These are phyloP conservation scores for Xenoacremonium recifei DNA, from an alignment of 2,329 filamentous ascomycete genomes.

Conservation along the genomic window DNA sequence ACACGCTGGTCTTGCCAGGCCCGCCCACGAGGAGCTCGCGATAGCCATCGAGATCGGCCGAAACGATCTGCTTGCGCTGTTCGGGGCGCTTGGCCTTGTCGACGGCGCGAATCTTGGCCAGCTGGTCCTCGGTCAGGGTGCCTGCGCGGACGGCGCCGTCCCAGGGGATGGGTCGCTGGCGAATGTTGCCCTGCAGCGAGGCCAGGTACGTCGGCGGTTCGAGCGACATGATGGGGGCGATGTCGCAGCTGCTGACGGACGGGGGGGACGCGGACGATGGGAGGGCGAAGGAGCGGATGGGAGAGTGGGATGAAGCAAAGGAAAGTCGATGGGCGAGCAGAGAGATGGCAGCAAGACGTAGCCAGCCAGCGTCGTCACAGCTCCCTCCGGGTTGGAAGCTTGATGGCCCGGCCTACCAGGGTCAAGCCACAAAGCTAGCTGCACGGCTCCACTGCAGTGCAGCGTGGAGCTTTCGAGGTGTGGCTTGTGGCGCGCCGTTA, in stretches of 20 bases:
- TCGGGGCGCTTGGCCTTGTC: conserved; percentile 90
- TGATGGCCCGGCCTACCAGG: no score
- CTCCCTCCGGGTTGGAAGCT: conserved; percentile 6
- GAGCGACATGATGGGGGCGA: conserved; percentile 71
- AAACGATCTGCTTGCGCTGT: conserved; percentile 78
- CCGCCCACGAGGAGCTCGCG: conserved; percentile 76
- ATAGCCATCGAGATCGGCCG: conserved; percentile 78
- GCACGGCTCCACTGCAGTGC: no score
- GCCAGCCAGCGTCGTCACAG: background rate
- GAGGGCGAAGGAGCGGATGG: conserved; percentile 16
- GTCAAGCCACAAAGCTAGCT: no score
- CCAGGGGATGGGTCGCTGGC: conserved; percentile 94
- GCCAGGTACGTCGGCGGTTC: conserved; percentile 83
- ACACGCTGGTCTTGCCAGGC: conserved; percentile 66
- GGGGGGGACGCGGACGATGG: conserved; percentile 12
- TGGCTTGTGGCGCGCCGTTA: no score
- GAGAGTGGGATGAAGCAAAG: no score
- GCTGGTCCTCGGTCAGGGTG: conserved; percentile 89
- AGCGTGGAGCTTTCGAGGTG: no score
- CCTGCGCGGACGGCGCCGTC: conserved; percentile 92
- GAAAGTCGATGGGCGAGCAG: no score
- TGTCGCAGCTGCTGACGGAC: conserved; percentile 24
- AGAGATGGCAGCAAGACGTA: no score
- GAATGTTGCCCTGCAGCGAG: conserved; percentile 95
- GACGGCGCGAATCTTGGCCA: conserved; percentile 93